Evolutionary conservation across 148 eudicot genomes (phyloP).

Genomic region (Polygonum aviculare): DNA sequence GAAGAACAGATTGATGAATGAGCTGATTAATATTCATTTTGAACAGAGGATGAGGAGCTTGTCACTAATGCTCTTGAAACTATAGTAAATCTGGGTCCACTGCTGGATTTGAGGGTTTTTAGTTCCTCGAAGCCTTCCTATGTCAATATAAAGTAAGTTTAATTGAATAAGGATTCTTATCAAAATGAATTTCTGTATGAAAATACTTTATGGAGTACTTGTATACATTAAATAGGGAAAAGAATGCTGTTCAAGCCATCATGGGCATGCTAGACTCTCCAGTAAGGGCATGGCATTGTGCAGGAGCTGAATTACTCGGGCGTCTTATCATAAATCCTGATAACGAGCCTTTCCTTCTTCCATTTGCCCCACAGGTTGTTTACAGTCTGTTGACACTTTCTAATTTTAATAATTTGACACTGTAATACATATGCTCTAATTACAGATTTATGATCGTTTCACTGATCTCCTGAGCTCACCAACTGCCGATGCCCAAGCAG

Average conservation of each 20-base stretch:
- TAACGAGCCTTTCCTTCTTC: conserved; percentile 81
- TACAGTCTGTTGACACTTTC: conserved; percentile 1
- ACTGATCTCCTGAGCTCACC: conserved; percentile 81
- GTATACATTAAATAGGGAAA: conserved; percentile 40
- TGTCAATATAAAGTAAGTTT: conserved; percentile 77
- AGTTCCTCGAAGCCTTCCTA: conserved; percentile 92
- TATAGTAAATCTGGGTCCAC: conserved; percentile 74
- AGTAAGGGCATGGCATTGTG: conserved; percentile 86
- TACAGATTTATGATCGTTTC: conserved; percentile 77
- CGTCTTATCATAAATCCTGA: conserved; percentile 88
- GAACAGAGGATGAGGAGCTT: conserved; percentile 93
- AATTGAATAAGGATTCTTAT: neutral
- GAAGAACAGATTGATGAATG: conserved; percentile 10
- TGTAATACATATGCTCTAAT: conserved; percentile 5
- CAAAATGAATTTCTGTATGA: neutral
- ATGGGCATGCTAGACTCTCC: conserved; percentile 82
- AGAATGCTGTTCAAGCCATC: conserved; percentile 78
- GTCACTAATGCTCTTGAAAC: conserved; percentile 96
- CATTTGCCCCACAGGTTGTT: conserved; percentile 75
- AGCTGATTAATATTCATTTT: conserved; percentile 16
- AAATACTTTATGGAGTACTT: neutral
- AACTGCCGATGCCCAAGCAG: conserved; percentile 81
- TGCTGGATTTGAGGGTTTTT: conserved; percentile 80
- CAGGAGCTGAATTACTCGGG: conserved; percentile 88
- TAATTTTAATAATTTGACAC: neutral